These are phyloP conservation scores for Podosphaera fusca DNA, from an alignment of 2,329 filamentous ascomycete species.

Conservation along the genomic window DNA sequence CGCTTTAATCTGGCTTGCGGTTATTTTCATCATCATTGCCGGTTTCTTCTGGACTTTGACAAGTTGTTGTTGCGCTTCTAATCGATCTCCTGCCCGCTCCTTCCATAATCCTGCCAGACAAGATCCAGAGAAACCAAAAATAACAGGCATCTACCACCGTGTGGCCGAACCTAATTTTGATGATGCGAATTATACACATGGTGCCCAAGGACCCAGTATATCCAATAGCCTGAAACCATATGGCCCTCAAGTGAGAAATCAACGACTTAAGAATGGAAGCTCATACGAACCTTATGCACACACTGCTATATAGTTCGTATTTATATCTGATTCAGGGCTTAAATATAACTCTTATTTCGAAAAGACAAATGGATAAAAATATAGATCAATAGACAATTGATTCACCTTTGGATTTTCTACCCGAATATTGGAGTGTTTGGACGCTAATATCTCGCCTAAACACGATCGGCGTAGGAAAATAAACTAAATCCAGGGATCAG, in stretches of 20 bases:
- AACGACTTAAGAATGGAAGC: conserved; percentile 17
- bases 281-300: conserved; percentile 44
- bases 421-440: no score
- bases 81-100: conserved; percentile 3
- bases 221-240: conserved; percentile 18
- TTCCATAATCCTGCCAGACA: conserved; percentile 5
- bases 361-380: no score
- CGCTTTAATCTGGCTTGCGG: conserved; percentile 53
- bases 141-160: conserved; percentile 21
- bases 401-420: no score
- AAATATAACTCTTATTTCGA: no score
- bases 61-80: conserved; percentile 56
- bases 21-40: conserved; percentile 51
- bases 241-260: conserved; percentile 14
- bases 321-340: no score
- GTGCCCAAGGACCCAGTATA: conserved; percentile 2
- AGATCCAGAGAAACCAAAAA: conserved; percentile 13
- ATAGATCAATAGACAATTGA: no score
- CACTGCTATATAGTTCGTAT: conserved; percentile 20
- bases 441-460: no score
- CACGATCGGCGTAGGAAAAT: no score
- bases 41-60: conserved; percentile 80
- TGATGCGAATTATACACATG: not conserved
- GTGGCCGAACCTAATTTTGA: conserved; percentile 18
- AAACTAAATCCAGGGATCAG: no score